These are phyloP conservation scores for Ascosphaera aggregata DNA, from an alignment of 2,329 filamentous ascomycete species.

Conservation along the genomic window DNA sequence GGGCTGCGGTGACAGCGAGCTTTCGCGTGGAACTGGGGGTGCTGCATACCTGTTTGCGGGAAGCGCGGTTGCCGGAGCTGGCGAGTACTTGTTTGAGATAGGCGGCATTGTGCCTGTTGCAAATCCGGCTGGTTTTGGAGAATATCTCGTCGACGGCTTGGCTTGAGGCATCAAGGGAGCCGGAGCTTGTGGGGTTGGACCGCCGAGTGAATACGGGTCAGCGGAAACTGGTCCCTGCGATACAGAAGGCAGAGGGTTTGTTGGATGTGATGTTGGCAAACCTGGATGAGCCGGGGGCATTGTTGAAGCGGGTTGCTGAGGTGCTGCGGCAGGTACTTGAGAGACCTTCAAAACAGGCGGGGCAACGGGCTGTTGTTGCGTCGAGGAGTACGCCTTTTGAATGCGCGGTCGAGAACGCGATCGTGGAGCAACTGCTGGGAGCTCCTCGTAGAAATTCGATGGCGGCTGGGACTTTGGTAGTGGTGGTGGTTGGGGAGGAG, in stretches of 20 bases:
- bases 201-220: constrained; percentile 10
- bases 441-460: constrained; percentile 52
- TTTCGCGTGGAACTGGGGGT: constrained; percentile 12
- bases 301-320: constrained; percentile 10
- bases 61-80: constrained; percentile 18
- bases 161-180: constrained; percentile 3
- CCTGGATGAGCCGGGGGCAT: constrained; percentile 6
- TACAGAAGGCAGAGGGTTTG: constrained; percentile 10
- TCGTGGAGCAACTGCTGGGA: constrained; percentile 29
- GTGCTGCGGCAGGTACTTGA: constrained; percentile 5
- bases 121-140: constrained; percentile 16
- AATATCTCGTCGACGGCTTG: constrained; percentile 16
- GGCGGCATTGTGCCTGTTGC: constrained; percentile 14
- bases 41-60: constrained; percentile 18
- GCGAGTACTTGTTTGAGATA: constrained; percentile 20
- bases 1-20: constrained; percentile 6
- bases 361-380: constrained; percentile 7
- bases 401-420: constrained; percentile 35
- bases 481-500: constrained; percentile 1
- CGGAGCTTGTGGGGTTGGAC: constrained; percentile 6
- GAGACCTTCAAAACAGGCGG: constrained; percentile 11
- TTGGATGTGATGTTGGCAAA: constrained; percentile 6
- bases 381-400: constrained; percentile 18
- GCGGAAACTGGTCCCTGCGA: constrained; percentile 12
- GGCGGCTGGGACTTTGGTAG: constrained; percentile 5